Conservation (phyloP, 192 early-diverging fungal species). For the Chytriomyces sp. region DNA sequence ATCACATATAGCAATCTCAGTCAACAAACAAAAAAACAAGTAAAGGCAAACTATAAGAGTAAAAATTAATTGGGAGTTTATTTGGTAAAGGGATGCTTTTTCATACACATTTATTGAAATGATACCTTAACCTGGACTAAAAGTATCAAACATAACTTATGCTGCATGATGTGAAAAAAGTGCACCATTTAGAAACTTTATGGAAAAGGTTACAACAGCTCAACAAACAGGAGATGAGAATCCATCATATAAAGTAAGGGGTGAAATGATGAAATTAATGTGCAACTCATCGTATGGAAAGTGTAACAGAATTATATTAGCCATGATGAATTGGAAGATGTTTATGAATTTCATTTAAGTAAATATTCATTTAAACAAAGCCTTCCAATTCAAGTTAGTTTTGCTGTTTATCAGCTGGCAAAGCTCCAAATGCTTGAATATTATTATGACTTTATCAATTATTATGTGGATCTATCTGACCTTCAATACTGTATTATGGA, state of each 20-base stretch:
- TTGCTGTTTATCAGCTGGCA: slow-evolving; percentile 25
- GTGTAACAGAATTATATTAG: not conserved
- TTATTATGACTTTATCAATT: slow-evolving; percentile 23
- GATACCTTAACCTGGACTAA: slow-evolving; percentile 7
- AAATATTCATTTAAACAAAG: not conserved
- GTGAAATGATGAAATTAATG: slow-evolving; percentile 14
- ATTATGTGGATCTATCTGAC: slow-evolving; percentile 6
- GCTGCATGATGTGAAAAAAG: not conserved
- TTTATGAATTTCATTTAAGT: not conserved
- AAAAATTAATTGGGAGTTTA: not conserved
- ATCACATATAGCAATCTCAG: slow-evolving; percentile 3
- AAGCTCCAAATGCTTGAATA: slow-evolving; percentile 13
- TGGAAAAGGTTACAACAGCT: slow-evolving; percentile 14
- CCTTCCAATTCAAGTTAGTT: slow-evolving; percentile 20
- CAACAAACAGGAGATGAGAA: slow-evolving; percentile 4
- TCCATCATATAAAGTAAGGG: slow-evolving; percentile 7
- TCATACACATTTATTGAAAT: slow-evolving; percentile 10
- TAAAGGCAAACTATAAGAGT: not conserved
- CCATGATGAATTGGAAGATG: slow-evolving; percentile 4
- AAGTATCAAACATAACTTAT: not conserved
- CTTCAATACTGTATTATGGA: slow-evolving; percentile 9
- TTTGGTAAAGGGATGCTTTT: slow-evolving; percentile 18
- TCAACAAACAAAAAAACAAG: slow-evolving; percentile 11
- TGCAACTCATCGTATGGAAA: slow-evolving; percentile 6
- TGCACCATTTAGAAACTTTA: slow-evolving; percentile 19